Base-by-base conservation (phyloP, 2,329 filamentous ascomycete species). In the Emmonsiellopsis sp. region DNA sequence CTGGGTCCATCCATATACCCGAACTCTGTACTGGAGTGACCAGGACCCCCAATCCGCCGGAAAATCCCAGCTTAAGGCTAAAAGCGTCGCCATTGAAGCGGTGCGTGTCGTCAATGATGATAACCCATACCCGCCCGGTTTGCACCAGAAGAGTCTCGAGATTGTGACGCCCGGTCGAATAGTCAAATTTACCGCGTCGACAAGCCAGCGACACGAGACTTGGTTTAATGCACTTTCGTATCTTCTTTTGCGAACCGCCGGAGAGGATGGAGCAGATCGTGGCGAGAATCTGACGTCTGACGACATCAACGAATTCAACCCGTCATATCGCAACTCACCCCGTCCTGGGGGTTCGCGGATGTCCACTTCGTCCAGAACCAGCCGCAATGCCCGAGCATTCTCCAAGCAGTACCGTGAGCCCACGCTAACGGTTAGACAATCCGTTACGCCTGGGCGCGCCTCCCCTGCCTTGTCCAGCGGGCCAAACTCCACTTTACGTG, bases 161-260 rank as follows among this genome's bases (percentile, higher is more conserved):
- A 85, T 98, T 54, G 80, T 95, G 55, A 93, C 92, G 1, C 91
- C 91, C 17, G 90, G 91, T 49, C 84, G 93, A 59, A 84, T 84
- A 13, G 83, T 98, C 71, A 92, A 95, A 70, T 95, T 98, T 60
- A 98, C 93, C 1, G 94, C 92, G 57, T 85, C 88, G 2, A 98
- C 93, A 2, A 87, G 89, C 39, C 90, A 96, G 67, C 82, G 93
- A 56, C 93, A 98, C 65, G 93, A 98, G 74, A 97, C 91, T 0
- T 98, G 93, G 93, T 95, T 93, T 78, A 97, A 97, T 65, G 91
- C 93, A 0, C 77, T 98, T 52, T 95, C 89, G 1, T 98, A 98
- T 67, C 80, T 98, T 11, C 79, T 97, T 37, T 78, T 95, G 33
- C 84, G 91, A 45, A 90, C 85, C 31, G 78, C 82, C 34, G 75